These are phyloP conservation scores for Xylaria acuta DNA, from an alignment of 495 filamentous ascomycete genomes.

Conservation along the genomic window DNA sequence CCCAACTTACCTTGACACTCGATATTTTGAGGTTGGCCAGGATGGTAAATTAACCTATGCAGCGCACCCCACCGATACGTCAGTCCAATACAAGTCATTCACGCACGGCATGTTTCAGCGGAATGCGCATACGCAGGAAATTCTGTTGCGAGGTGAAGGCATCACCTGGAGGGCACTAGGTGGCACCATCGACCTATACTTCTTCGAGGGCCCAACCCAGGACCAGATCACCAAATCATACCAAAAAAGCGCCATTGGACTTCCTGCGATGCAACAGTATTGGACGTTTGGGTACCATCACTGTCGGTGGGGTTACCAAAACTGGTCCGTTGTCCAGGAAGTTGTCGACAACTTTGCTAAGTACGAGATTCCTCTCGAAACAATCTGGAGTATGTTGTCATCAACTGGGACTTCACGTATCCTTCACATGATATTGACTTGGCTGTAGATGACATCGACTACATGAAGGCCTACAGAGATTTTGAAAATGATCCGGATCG, in stretches of 20 bases:
- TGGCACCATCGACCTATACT: conserved; percentile 83
- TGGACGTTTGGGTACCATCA: conserved; percentile 89
- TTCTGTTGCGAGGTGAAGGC: conserved; percentile 66
- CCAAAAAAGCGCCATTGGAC: conserved; percentile 68
- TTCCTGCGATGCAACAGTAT: conserved; percentile 86
- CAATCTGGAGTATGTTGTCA: conserved; percentile 64
- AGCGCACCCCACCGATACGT: conserved; percentile 59
- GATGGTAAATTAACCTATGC: conserved; percentile 60
- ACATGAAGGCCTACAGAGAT: conserved; percentile 71
- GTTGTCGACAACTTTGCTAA: conserved; percentile 77
- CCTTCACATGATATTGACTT: conserved; percentile 46
- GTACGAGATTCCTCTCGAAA: conserved; percentile 80
- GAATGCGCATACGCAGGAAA: conserved; percentile 80
- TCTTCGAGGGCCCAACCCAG: conserved; percentile 76
- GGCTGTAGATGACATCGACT: conserved; percentile 81
- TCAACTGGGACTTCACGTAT: not conserved
- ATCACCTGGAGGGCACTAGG: conserved; percentile 84
- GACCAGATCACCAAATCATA: conserved; percentile 75
- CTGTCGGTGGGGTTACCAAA: conserved; percentile 81
- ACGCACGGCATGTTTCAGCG: conserved; percentile 86
- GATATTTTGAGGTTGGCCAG: conserved; percentile 63
- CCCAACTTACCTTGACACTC: conserved; percentile 83
- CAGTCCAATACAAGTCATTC: conserved; percentile 64
- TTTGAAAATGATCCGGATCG: conserved; percentile 76
- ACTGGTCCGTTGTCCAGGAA: conserved; percentile 75